These are phyloP conservation scores for Abelmoschus esculentus DNA, from an alignment of 345 rosid species.

Conservation along the genomic window DNA sequence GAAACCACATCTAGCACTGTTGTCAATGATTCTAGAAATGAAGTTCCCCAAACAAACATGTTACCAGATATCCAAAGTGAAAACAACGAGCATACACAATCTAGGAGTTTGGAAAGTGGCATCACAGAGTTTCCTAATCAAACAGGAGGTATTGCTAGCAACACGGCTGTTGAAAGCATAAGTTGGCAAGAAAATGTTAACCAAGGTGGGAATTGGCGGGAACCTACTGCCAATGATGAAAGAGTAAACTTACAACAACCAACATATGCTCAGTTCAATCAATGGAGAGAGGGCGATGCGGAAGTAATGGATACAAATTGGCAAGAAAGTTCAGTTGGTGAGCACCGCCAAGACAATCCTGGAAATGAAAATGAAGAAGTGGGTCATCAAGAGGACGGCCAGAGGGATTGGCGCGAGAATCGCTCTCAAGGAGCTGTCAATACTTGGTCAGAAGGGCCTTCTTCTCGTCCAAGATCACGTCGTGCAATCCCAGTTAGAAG, in stretches of 20 bases:
- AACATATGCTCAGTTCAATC: constrained; percentile 35
- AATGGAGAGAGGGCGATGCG: constrained; percentile 41
- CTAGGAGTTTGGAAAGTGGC: constrained; percentile 37
- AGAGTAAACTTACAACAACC: constrained; percentile 46
- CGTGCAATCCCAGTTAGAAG: constrained; percentile 61
- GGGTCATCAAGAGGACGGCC: constrained; percentile 34
- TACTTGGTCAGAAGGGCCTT: constrained; percentile 55
- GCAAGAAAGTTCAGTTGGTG: constrained; percentile 44
- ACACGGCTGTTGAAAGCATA: constrained; percentile 28
- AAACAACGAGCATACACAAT: constrained; percentile 33
- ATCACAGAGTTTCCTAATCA: constrained; percentile 36
- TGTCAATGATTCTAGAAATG: constrained; percentile 34
- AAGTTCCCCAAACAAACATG: constrained; percentile 27
- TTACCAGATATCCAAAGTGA: constrained; percentile 37
- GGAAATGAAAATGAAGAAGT: constrained; percentile 39
- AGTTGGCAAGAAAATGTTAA: constrained; percentile 47
- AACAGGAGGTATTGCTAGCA: constrained; percentile 31
- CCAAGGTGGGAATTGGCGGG: constrained; percentile 44
- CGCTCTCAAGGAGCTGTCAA: constrained; percentile 44
- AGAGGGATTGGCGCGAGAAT: constrained; percentile 53
- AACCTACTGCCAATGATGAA: constrained; percentile 33
- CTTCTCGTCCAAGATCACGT: constrained; percentile 55
- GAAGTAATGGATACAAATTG: constrained; percentile 47
- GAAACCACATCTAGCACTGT: constrained; percentile 28
- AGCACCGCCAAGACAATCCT: constrained; percentile 45